Conservation (phyloP, 495 filamentous ascomycete genomes). For the Neurospora sp. region DNA sequence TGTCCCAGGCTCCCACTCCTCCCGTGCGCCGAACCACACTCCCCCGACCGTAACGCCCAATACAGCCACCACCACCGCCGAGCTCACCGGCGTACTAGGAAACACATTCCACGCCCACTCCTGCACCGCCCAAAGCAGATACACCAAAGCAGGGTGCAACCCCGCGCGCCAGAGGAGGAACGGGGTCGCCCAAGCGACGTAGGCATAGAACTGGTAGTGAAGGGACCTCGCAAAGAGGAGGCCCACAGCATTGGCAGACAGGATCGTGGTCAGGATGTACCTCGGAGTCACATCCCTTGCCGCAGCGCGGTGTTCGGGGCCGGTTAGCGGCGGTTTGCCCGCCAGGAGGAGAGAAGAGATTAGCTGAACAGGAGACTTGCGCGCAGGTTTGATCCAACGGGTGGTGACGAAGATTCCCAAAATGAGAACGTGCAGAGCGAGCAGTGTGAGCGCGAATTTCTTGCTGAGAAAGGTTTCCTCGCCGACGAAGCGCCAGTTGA, state of each 20-base stretch:
- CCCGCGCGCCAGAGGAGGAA: conserved; percentile 82
- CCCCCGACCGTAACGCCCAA: conserved; percentile 55
- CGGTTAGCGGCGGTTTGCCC: conserved; percentile 42
- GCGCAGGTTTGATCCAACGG: conserved; percentile 39
- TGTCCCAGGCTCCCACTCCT: conserved; percentile 24
- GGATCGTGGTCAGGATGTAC: conserved; percentile 68
- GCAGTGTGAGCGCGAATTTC: conserved; percentile 56
- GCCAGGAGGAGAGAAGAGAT: conserved; percentile 39
- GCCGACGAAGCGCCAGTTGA: conserved; percentile 91
- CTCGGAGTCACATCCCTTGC: conserved; percentile 53
- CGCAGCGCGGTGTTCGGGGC: conserved; percentile 42
- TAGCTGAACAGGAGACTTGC: conserved; percentile 35
- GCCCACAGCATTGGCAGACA: conserved; percentile 74
- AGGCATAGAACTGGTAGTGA: conserved; percentile 97
- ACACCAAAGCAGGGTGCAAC: conserved; percentile 62
- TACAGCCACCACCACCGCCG: conserved; percentile 61
- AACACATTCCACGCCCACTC: conserved; percentile 97
- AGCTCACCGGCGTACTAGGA: conserved; percentile 80
- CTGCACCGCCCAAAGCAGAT: conserved; percentile 67
- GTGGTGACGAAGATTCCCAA: conserved; percentile 49
- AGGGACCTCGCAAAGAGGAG: conserved; percentile 84
- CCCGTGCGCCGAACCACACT: conserved; percentile 50
- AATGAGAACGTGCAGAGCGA: conserved; percentile 57
- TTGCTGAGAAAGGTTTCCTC: conserved; percentile 74
- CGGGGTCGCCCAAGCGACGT: conserved; percentile 84